Conservation (phyloP, 2,329 filamentous ascomycete species). For the Diaporthe velutina region DNA sequence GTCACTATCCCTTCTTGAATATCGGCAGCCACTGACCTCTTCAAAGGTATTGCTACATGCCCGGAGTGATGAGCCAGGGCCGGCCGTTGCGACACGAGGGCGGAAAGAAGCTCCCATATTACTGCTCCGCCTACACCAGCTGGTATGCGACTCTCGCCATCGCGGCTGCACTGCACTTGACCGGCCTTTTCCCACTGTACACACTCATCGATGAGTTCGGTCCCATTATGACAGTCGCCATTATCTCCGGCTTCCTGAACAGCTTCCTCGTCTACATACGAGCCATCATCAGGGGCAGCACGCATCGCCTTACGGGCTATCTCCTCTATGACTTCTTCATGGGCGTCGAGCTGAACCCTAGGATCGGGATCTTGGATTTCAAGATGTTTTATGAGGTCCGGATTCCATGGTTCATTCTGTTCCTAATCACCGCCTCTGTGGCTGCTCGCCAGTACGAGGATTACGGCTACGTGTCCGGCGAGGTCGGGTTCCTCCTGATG, state of each 20-base stretch:
- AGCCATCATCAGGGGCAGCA: slow-evolving; percentile 80
- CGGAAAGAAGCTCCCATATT: slow-evolving; percentile 91
- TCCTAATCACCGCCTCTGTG: slow-evolving; percentile 76
- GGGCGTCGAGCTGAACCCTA: slow-evolving; percentile 87
- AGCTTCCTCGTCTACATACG: slow-evolving; percentile 89
- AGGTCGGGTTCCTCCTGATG: slow-evolving; percentile 80
- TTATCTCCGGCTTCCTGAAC: slow-evolving; percentile 90
- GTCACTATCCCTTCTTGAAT: not conserved
- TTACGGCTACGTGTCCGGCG: slow-evolving; percentile 81
- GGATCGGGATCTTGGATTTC: slow-evolving; percentile 85
- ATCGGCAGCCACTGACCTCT: not conserved
- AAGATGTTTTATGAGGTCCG: slow-evolving; percentile 95
- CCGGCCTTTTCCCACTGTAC: slow-evolving; percentile 88
- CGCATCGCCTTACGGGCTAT: slow-evolving; percentile 92
- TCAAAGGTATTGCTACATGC: slow-evolving; percentile 65
- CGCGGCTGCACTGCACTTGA: slow-evolving; percentile 80
- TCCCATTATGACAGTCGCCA: slow-evolving; percentile 91
- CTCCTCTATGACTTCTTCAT: slow-evolving; percentile 91
- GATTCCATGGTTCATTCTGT: slow-evolving; percentile 87
- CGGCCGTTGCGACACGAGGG: slow-evolving; percentile 87
- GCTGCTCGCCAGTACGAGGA: slow-evolving; percentile 80
- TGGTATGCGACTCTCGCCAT: slow-evolving; percentile 88
- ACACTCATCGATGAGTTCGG: slow-evolving; percentile 96
- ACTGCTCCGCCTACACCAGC: slow-evolving; percentile 89
- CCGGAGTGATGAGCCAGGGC: slow-evolving; percentile 88